Conservation (phyloP, 768 basidiomycete genomes). For the Kwoniella bestiolae region DNA sequence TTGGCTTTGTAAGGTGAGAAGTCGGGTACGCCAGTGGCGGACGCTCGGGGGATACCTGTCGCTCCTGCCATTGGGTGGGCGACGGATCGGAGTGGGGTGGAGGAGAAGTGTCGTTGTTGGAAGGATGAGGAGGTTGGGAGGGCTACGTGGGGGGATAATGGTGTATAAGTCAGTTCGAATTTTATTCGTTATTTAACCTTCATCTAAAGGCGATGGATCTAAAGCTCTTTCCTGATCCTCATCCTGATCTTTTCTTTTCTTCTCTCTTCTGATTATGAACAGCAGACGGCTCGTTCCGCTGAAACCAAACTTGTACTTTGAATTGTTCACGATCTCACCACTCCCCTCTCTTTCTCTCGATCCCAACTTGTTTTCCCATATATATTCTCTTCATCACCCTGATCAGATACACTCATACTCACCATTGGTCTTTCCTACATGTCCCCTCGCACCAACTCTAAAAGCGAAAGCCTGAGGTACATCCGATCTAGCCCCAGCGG, state of each 20-base stretch:
- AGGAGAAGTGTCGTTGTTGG: constrained; percentile 76
- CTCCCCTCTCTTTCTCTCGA: too few species aligned
- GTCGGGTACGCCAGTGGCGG: constrained; percentile 76
- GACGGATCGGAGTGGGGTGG: constrained; percentile 64
- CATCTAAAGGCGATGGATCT: too few species aligned
- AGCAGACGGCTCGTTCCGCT: too few species aligned
- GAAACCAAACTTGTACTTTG: too few species aligned
- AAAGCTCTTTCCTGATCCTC: too few species aligned
- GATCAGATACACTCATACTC: constrained; percentile 4
- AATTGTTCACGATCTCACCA: too few species aligned
- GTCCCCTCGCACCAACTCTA: constrained; percentile 18
- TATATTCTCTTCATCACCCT: neutral
- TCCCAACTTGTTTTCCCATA: neutral
- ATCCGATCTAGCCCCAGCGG: constrained; percentile 61
- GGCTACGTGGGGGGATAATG: constrained; percentile 56
- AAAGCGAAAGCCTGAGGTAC: constrained; percentile 35
- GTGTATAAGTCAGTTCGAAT: neutral
- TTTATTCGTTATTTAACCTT: neutral
- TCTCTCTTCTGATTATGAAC: too few species aligned
- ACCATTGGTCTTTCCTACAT: constrained; percentile 32
- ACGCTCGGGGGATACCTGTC: constrained; percentile 47
- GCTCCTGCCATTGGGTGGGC: constrained; percentile 61
- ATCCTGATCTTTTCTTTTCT: too few species aligned
- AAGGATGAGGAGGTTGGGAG: constrained; percentile 62
- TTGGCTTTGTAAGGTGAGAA: constrained; percentile 79